Evolutionary conservation across 2,329 filamentous ascomycete genomes (phyloP).

Genomic region (Aureobasidium sp.): DNA sequence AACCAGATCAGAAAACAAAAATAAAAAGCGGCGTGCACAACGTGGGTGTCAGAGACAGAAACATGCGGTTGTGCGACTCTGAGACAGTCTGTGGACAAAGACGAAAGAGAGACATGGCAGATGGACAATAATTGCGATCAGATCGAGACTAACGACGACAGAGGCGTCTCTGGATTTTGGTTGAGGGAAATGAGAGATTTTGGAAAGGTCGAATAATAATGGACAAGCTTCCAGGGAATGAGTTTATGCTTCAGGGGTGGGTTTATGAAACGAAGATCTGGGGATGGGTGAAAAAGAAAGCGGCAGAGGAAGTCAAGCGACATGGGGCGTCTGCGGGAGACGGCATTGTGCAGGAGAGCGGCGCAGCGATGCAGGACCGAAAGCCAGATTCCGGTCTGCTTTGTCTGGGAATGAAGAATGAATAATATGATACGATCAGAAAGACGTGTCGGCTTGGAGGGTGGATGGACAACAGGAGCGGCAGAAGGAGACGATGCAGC

Average conservation of each 20-base stretch:
- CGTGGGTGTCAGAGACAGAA: not conserved
- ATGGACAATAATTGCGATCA: not conserved
- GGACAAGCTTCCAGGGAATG: not conserved
- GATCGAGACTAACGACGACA: not conserved
- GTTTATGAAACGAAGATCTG: constrained; percentile 12
- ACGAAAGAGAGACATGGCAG: constrained; percentile 5
- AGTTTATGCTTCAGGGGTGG: constrained; percentile 13
- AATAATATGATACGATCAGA: too few relatives aligned
- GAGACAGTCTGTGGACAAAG: not conserved
- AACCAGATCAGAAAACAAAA: not conserved
- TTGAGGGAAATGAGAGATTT: constrained; percentile 15
- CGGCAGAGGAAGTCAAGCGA: constrained; percentile 2
- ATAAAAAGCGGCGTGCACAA: not conserved
- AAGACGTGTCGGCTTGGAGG: too few relatives aligned
- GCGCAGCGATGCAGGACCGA: not conserved
- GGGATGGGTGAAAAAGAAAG: not conserved
- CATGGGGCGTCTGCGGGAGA: not conserved
- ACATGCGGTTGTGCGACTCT: not conserved
- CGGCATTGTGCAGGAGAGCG: not conserved
- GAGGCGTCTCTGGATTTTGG: constrained; percentile 10
- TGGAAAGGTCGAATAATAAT: not conserved
- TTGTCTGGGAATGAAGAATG: not conserved
- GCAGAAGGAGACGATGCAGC: too few relatives aligned
- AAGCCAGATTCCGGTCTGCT: not conserved
- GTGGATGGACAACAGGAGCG: too few relatives aligned